Evolutionary conservation across 352 stramenopile genomes (phyloP), one percentile per base, ranked within the genome.

Genomic region (Hyaloperonospora brassicae): DNA sequence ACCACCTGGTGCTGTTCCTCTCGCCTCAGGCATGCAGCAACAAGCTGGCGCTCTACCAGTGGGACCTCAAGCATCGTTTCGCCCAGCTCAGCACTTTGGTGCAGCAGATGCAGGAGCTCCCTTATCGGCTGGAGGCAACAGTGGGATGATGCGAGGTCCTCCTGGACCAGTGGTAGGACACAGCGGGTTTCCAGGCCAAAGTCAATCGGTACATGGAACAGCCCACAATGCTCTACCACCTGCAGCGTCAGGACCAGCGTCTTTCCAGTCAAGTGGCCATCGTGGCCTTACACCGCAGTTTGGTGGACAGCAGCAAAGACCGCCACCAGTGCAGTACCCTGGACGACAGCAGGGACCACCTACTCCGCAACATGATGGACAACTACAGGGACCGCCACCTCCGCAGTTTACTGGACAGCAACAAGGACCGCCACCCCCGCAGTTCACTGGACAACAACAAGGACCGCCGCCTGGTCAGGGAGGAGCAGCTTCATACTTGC

Each of bases 91-190:
- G 31, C 63, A 54, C 21, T 23, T 17, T 48, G 47, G 60, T 3
- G 41, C 22, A 8, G 34, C 50, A 36, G 43, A 47, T 35, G 10
- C 51, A 50, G 55, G 54, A 45, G 63, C 59, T 17, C 63, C 70
- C 9, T 66, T 57, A n/a, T 78, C 67, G 6, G 71, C 71, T 8
- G 66, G 68, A n/a, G 65, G 64, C 31, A 67, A 50, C 21, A 64
- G 50, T 47, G 56, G 52, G 82, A 72, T 54, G 27, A 8, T 34
- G 27, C 63, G 41, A 25, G 56, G 80, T 25, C 57, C 46, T n/a
- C 47, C 57, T 27, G 51, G 52, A 2, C 7, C 36, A 14, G 30
- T 48, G 10, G 2, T 42, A 31, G 61, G 61, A 57, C 56, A 27
- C 44, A 57, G 34, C 40, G 51, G 46, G 9, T 67, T 59, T 31